Evolutionary conservation across 2,329 filamentous ascomycete genomes (phyloP).

Genomic region (Celoporthe dispersa): DNA sequence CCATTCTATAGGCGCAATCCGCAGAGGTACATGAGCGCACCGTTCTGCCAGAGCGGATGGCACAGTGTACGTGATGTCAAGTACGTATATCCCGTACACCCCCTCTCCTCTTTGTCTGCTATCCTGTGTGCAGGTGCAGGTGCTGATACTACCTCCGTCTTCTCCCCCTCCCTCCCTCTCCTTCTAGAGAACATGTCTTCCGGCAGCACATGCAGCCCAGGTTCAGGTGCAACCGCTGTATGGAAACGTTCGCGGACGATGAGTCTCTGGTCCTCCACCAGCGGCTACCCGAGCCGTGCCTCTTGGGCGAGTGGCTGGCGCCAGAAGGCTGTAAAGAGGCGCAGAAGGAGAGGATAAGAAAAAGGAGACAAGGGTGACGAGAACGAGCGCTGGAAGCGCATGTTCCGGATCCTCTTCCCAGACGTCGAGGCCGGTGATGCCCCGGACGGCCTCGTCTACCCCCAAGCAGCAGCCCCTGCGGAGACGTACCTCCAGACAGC

Average conservation of each 20-base stretch:
- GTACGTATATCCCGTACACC: conserved; percentile 12
- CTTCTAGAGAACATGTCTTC: conserved; percentile 37
- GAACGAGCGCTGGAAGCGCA: conserved; percentile 22
- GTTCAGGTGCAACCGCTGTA: conserved; percentile 36
- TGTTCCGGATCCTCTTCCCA: conserved; percentile 26
- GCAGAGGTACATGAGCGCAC: conserved; percentile 18
- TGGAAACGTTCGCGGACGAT: conserved; percentile 33
- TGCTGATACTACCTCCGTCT: neutral
- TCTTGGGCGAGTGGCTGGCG: conserved; percentile 49
- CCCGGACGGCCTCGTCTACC: conserved; percentile 15
- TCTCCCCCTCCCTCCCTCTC: neutral
- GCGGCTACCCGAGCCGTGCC: conserved; percentile 40
- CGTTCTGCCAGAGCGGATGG: conserved; percentile 27
- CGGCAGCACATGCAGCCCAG: conserved; percentile 35
- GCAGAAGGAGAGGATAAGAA: conserved; percentile 34
- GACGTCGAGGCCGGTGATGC: neutral
- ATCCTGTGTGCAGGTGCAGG: neutral
- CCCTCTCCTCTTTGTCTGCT: neutral
- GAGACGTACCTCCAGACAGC: neutral
- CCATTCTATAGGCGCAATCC: conserved; percentile 24
- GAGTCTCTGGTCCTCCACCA: conserved; percentile 34
- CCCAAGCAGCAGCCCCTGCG: neutral
- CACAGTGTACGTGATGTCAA: conserved; percentile 25
- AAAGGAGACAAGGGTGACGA: conserved; percentile 30
- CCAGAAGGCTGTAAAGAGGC: conserved; percentile 52